Evolutionary conservation across 2,329 filamentous ascomycete genomes (phyloP), one percentile per base, ranked within the genome.

Genomic region (Phialophora macrospora): DNA sequence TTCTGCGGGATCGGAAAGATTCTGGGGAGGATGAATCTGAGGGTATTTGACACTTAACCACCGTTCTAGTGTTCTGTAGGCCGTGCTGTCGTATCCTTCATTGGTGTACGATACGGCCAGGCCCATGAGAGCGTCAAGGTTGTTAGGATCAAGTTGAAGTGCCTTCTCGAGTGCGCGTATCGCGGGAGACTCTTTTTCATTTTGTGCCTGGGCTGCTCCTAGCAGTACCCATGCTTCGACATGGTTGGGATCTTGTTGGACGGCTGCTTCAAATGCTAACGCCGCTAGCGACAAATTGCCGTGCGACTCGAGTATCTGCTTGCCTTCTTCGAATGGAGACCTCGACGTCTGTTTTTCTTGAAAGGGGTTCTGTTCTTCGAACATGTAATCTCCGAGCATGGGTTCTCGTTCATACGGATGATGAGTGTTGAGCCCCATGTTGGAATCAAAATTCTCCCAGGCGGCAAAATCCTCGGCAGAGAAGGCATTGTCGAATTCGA

Each of bases 21-120:
- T 85, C 57, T 87, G 85, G 12, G 88, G 89, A 57, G 91, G 81
- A 73, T 93, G 87, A 69, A 99, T 87, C 41, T 87, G 83, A 6
- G 95, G 93, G 79, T 99, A 99, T 79, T 96, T 96, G 74, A 91
- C 87, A n/a, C 92, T 92, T 32, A 99, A 85, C 95, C 95, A 99
- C 70, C 94, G 91, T 80, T 99, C 95, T 14, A 99, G 85, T 9
- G 94, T 98, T 62, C 94, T 88, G 82, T 98, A 99, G 55, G 95
- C 94, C 22, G 93, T 96, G 75, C 91, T 94, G 79, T 99, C 95
- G 80, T 98, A 99, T 68, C 94, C 95, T 80, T 99, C 95, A 80
- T 99, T 99, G 55, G 95, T 99, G 79, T 99, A 99, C 4, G 92
- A 96, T 22, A 99, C 94, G 14, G 94, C 93, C 60, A 99, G 82